Evolutionary conservation across 768 basidiomycete species (phyloP).

Genomic region (Pleurotus pulmonarius): DNA sequence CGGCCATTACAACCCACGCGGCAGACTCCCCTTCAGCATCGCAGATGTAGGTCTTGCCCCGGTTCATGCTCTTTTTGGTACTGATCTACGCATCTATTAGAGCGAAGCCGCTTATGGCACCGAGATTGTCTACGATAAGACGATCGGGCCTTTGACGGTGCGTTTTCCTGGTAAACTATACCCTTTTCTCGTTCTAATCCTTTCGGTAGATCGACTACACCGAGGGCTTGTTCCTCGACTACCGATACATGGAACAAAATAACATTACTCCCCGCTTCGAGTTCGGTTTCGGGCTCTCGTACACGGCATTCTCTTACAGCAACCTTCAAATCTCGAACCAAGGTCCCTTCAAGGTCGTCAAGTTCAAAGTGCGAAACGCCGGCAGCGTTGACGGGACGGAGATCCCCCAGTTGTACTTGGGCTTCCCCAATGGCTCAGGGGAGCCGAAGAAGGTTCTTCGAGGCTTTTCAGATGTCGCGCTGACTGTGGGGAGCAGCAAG

Average conservation of each 20-base stretch:
- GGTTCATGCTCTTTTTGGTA: background rate
- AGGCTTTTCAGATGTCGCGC: slow-evolving; percentile 61
- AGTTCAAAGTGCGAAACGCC: slow-evolving; percentile 63
- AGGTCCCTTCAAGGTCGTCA: slow-evolving; percentile 39
- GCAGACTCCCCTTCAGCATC: slow-evolving; percentile 71
- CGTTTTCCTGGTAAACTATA: background rate
- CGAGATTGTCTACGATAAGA: slow-evolving; percentile 1
- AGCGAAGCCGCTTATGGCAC: slow-evolving; percentile 1
- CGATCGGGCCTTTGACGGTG: slow-evolving; percentile 14
- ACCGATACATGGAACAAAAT: slow-evolving; percentile 18
- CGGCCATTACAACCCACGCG: slow-evolving; percentile 60
- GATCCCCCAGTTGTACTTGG: slow-evolving; percentile 77
- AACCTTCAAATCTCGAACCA: slow-evolving; percentile 45
- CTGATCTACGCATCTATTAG: background rate
- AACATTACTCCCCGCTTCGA: slow-evolving; percentile 7
- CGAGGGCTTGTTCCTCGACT: slow-evolving; percentile 33
- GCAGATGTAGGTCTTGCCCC: slow-evolving; percentile 34
- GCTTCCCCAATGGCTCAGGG: slow-evolving; percentile 55
- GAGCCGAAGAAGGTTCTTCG: slow-evolving; percentile 71
- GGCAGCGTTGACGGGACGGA: slow-evolving; percentile 58
- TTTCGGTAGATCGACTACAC: background rate
- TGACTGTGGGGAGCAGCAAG: slow-evolving; percentile 42
- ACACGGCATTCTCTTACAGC: slow-evolving; percentile 76
- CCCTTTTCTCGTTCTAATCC: background rate
- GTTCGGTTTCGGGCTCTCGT: slow-evolving; percentile 36